phyloP scores from a whole-genome alignment of 192 early-diverging fungal species.

The Piromyces finnis region DNA sequence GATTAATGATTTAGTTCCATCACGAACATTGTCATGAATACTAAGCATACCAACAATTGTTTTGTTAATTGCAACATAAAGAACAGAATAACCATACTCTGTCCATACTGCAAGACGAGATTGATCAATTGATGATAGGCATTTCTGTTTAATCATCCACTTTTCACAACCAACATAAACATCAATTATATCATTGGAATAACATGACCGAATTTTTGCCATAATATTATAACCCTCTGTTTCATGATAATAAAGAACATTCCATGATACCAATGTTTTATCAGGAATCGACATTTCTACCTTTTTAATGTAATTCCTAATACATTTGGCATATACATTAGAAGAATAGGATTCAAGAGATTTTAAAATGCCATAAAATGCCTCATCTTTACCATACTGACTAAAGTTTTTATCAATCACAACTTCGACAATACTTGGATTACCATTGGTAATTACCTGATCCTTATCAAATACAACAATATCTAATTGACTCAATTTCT shows the following conservation, averaged over 20 bases:
- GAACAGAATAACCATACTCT: not conserved
- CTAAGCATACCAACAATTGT: not conserved
- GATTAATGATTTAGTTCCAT: not conserved
- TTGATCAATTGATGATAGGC: not conserved
- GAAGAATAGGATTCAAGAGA: not conserved
- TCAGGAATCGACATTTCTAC: not conserved
- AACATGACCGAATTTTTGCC: not conserved
- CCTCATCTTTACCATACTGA: not conserved
- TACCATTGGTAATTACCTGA: not conserved
- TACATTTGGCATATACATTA: not conserved
- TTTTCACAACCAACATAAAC: not conserved
- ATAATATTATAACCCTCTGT: not conserved
- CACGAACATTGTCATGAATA: not conserved
- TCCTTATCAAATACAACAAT: not conserved
- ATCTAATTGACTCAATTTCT: not conserved
- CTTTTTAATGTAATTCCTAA: not conserved
- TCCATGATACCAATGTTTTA: not conserved
- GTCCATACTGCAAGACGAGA: not conserved
- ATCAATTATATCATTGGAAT: not conserved
- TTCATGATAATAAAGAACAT: not conserved
- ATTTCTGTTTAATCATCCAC: not conserved
- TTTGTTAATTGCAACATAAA: not conserved
- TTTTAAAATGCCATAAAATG: not conserved
- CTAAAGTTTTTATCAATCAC: not conserved
- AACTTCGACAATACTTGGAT: not conserved